These are phyloP conservation scores for Penicillium steckii DNA, from an alignment of 495 filamentous ascomycete species.

Conservation along the genomic window DNA sequence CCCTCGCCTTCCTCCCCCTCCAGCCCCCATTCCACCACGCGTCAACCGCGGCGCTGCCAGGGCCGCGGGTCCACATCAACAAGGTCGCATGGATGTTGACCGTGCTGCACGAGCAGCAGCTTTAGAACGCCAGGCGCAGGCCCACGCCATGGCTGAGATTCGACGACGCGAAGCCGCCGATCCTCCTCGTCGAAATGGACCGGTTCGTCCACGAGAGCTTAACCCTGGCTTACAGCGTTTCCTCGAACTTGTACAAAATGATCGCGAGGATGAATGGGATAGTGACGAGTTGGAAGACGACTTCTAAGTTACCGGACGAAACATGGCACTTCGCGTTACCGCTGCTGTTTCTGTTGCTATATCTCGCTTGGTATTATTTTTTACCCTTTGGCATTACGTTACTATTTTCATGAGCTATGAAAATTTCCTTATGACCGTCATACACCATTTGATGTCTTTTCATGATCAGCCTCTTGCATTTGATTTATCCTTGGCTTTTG, in stretches of 20 bases:
- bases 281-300: conserved; percentile 58
- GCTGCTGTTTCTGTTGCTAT: background rate
- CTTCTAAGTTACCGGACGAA: conserved; percentile 17
- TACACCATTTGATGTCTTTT: background rate
- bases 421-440: background rate
- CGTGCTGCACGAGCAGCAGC: conserved; percentile 43
- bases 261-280: conserved; percentile 64
- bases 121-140: conserved; percentile 43
- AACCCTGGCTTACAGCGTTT: conserved; percentile 50
- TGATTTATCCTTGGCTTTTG: background rate
- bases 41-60: conserved; percentile 20
- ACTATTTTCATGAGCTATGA: conserved; percentile 6
- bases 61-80: conserved; percentile 20
- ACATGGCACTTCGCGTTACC: background rate
- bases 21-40: conserved; percentile 41
- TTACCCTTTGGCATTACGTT: background rate
- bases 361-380: background rate
- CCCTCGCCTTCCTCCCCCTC: conserved; percentile 38
- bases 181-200: background rate
- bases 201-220: conserved; percentile 8
- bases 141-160: conserved; percentile 44
- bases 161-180: conserved; percentile 22
- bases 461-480: no score
- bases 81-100: conserved; percentile 30
- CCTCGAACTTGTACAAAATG: conserved; percentile 52